Base-by-base conservation (phyloP, 352 stramenopile genomes). In the Phytophthora sojae region DNA sequence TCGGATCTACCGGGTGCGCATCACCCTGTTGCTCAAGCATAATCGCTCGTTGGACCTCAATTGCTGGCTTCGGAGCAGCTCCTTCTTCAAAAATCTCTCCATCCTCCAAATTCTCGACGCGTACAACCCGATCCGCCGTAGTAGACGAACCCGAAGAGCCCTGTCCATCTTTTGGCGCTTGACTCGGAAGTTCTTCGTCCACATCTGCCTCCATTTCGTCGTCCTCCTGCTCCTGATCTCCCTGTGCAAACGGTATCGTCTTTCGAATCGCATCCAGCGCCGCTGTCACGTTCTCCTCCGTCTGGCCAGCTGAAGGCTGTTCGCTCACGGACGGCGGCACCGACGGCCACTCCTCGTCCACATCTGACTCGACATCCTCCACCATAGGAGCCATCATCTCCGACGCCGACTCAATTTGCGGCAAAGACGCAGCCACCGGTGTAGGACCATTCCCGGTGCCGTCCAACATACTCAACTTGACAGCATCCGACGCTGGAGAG, bases 21-120 rank as follows among this genome's bases (percentile, higher is more conserved):
- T 52, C 56, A n/a, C 70, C 57, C 6, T 69, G 63, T 0, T 70
- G 76, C 12, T 85, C 67, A 19, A 73, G 56, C 7, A 67, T 71
- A 61, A 89, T 84, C 25, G 73, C 61, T 11, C 78, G 69, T 37
- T 85, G 89, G 15, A 88, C 67, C 25, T 76, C 58, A 14, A 71
- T 72, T 6, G 73, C 69, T 12, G 79, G 80, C 49, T 77, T 77
- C n/a, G 63, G 25, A 39, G 72, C 59, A 0, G 63, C 77, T 50
- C 83, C 78, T 82, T 90, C 86, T 75, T 93, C 84, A 54, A 86
- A 85, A 56, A 93, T 92, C 53, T 94, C 86, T 7, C 86, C 88
- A 55, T 95, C 86, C 62, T 93, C 85, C 12, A 91, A 61, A n/a
- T 70, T 51, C 56, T 85, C 71, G 29, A 65, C 65, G 19, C 61